Conservation (phyloP, 345 rosid genomes). For the Pugionium dolabratum region DNA sequence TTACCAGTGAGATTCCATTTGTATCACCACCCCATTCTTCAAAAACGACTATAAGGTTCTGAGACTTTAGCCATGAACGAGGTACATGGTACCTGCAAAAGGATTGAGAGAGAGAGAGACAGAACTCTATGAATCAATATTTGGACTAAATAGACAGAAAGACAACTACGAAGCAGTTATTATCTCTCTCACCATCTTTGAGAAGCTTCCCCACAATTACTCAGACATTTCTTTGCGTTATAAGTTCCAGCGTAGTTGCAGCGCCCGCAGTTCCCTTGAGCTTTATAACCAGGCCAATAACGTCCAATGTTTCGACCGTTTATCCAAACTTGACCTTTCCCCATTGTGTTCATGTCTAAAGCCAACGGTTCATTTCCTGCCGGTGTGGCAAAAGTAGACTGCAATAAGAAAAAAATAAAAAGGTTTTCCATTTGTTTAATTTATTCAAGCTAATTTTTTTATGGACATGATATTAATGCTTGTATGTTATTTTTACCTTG, state of each 20-base stretch:
- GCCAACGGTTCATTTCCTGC: slow-evolving; percentile 73
- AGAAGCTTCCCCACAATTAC: slow-evolving; percentile 73
- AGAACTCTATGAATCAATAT: slow-evolving; percentile 2
- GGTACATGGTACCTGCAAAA: slow-evolving; percentile 85
- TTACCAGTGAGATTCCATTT: slow-evolving; percentile 60
- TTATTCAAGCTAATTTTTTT: background rate
- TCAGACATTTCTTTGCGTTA: slow-evolving; percentile 52
- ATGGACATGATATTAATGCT: background rate
- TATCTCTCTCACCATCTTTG: slow-evolving; percentile 70
- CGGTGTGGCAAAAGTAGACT: slow-evolving; percentile 72
- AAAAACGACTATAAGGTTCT: slow-evolving; percentile 69
- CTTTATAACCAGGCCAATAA: slow-evolving; percentile 72
- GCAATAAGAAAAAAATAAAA: slow-evolving; percentile 13
- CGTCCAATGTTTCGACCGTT: slow-evolving; percentile 90
- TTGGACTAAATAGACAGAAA: slow-evolving; percentile 4
- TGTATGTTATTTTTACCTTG: slow-evolving; percentile 51
- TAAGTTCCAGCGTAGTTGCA: slow-evolving; percentile 74
- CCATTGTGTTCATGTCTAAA: slow-evolving; percentile 81
- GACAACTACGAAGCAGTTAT: background rate
- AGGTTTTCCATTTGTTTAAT: background rate
- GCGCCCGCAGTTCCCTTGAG: slow-evolving; percentile 64
- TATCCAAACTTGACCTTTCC: slow-evolving; percentile 84
- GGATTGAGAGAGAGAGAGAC: background rate
- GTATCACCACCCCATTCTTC: slow-evolving; percentile 97
- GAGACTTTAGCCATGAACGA: slow-evolving; percentile 75